Percentiles rank a stretch among this genome's conserved stretches.
phyloP scores from a whole-genome alignment of 129 eudicot species.

The Tagetes erecta region DNA sequence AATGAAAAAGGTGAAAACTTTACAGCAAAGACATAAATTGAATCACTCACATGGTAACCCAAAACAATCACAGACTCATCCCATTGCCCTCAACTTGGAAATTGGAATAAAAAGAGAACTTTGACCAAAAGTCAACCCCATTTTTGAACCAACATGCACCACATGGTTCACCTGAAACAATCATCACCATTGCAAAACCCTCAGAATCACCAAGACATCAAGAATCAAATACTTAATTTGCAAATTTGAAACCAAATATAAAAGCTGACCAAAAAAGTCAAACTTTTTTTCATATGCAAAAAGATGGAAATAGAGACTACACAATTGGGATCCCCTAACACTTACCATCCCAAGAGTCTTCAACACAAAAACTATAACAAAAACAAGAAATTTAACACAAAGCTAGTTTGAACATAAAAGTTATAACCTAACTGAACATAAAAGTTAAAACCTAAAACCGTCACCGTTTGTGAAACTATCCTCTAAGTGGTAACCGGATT shows the following conservation, averaged over 20 bases:
- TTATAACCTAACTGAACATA: background rate
- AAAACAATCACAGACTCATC: conserved; percentile 25
- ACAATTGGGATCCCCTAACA: conserved; percentile 3
- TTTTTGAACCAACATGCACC: conserved; percentile 20
- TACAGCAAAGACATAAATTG: conserved; percentile 33
- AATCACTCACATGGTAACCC: conserved; percentile 43
- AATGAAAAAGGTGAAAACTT: conserved; percentile 37
- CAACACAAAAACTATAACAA: conserved; percentile 5
- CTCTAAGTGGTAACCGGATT: conserved; percentile 16
- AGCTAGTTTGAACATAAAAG: conserved; percentile 11
- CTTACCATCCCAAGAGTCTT: conserved; percentile 10
- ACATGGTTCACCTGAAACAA: conserved; percentile 18
- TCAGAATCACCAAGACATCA: conserved; percentile 13
- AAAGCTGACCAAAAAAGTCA: conserved; percentile 30
- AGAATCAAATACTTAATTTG: background rate
- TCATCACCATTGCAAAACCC: conserved; percentile 15
- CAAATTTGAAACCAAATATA: conserved; percentile 7
- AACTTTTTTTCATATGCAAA: conserved; percentile 25
- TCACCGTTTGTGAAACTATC: conserved; percentile 15
- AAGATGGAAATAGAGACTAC: conserved; percentile 32
- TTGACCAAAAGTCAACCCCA: conserved; percentile 18
- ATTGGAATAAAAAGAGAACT: conserved; percentile 9
- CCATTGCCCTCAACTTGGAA: conserved; percentile 33
- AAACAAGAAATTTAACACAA: conserved; percentile 11
- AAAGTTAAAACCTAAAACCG: conserved; percentile 12